A percentile compares a stretch with the other conserved stretches of the same genome.
Conservation (phyloP, 163 green algal genomes). For the Chlorella variabilis region DNA sequence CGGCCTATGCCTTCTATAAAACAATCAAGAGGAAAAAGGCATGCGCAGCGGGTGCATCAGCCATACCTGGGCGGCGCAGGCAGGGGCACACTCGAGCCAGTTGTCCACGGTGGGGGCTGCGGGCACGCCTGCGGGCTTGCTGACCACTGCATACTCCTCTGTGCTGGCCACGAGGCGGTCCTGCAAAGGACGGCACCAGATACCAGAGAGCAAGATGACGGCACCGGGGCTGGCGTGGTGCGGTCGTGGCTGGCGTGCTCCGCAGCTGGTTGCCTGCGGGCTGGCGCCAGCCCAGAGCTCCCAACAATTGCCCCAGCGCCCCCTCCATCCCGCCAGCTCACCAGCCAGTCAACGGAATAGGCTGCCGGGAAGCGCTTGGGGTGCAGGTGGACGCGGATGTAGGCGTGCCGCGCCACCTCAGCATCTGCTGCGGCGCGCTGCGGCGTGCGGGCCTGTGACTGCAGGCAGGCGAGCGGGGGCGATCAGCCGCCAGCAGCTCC, state of each 20-base stretch:
- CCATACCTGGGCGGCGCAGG: slow-evolving; percentile 53
- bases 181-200: slow-evolving; percentile 1
- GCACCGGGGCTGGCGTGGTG: too few relatives aligned
- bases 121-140: slow-evolving; percentile 80
- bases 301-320: not conserved
- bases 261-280: too few relatives aligned
- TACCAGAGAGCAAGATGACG: too few relatives aligned
- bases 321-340: not conserved
- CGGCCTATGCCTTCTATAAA: too few relatives aligned
- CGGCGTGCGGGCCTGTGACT: slow-evolving; percentile 27
- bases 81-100: slow-evolving; percentile 62
- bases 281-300: too few relatives aligned
- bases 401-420: slow-evolving; percentile 48
- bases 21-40: too few relatives aligned
- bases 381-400: slow-evolving; percentile 77
- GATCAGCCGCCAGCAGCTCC: too few relatives aligned
- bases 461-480: not conserved
- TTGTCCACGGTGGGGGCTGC: slow-evolving; percentile 83
- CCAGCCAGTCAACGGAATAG: slow-evolving; percentile 59
- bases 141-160: slow-evolving; percentile 66
- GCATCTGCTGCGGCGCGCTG: slow-evolving; percentile 24
- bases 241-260: too few relatives aligned
- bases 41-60: too few relatives aligned
- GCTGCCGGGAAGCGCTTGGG: slow-evolving; percentile 78
- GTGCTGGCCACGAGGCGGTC: slow-evolving; percentile 51